Evolutionary conservation across 805 yeast species (phyloP).

Genomic region (Spathaspora arborariae): DNA sequence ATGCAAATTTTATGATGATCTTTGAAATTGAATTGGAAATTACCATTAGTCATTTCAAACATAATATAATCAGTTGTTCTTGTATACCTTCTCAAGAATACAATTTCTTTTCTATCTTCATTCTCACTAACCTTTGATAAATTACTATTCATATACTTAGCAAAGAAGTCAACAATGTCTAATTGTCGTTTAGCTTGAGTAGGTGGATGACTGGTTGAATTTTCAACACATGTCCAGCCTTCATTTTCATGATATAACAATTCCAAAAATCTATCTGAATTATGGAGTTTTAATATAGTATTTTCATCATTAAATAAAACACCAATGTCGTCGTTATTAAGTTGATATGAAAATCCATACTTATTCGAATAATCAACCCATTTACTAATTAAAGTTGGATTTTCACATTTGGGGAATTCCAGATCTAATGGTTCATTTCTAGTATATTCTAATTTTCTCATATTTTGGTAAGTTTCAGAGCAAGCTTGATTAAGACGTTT

Average conservation of each 20-base stretch:
- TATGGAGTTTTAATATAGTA: conserved; percentile 69
- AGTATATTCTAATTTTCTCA: conserved; percentile 41
- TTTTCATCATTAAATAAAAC: conserved; percentile 84
- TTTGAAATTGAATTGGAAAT: conserved; percentile 89
- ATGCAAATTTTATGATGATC: conserved; percentile 90
- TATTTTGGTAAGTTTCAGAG: conserved; percentile 32
- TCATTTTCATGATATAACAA: conserved; percentile 43
- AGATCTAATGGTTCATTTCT: conserved; percentile 29
- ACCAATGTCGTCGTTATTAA: conserved; percentile 86
- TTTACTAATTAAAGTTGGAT: conserved; percentile 76
- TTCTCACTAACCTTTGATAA: conserved; percentile 74
- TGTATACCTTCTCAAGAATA: conserved; percentile 77
- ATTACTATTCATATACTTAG: conserved; percentile 88
- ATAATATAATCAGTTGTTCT: conserved; percentile 77
- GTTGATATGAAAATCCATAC: conserved; percentile 91
- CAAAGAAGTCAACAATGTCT: conserved; percentile 83
- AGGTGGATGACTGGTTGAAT: conserved; percentile 41
- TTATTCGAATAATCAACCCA: conserved; percentile 98
- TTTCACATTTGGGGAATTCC: conserved; percentile 43
- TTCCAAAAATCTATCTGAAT: conserved; percentile 63
- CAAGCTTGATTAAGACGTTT: conserved; percentile 34
- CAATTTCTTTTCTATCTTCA: conserved; percentile 59
- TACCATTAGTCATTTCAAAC: conserved; percentile 92
- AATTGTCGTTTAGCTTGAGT: conserved; percentile 61
- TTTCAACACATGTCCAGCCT: conserved; percentile 46